phyloP scores from a whole-genome alignment of 495 filamentous ascomycete species.

The Hyphodiscus hymeniophilus region DNA sequence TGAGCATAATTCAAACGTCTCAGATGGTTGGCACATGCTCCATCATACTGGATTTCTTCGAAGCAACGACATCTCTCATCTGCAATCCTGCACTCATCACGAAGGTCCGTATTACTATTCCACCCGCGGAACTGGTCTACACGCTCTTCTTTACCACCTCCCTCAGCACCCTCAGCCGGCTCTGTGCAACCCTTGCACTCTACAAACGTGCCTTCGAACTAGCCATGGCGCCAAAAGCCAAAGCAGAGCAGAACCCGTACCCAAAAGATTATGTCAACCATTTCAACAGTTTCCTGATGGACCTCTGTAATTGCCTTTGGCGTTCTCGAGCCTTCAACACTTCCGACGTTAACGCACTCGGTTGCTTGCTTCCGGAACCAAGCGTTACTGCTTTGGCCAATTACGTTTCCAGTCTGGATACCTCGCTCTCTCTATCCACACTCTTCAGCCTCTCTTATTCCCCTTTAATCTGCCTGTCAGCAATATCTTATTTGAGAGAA shows the following conservation, averaged over 20 bases:
- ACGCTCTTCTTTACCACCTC: conserved; percentile 56
- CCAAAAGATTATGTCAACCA: conserved; percentile 49
- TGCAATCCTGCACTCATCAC: conserved; percentile 40
- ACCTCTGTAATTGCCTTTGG: conserved; percentile 83
- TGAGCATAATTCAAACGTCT: conserved; percentile 48
- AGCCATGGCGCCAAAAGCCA: conserved; percentile 35
- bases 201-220: conserved; percentile 73
- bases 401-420: conserved; percentile 33
- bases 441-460: conserved; percentile 67
- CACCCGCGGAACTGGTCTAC: conserved; percentile 62
- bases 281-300: conserved; percentile 86
- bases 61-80: conserved; percentile 45
- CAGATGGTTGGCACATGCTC: conserved; percentile 30
- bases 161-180: conserved; percentile 55
- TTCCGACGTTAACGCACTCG: conserved; percentile 61
- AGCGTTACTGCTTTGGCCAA: conserved; percentile 37
- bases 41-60: conserved; percentile 64
- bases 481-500: conserved; percentile 60
- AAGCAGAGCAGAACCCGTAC: conserved; percentile 20
- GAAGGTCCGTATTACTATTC: conserved; percentile 55
- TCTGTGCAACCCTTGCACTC: conserved; percentile 55
- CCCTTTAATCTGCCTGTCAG: conserved; percentile 53
- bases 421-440: conserved; percentile 38
- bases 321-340: conserved; percentile 63
- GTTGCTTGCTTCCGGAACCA: conserved; percentile 54